phyloP scores from a whole-genome alignment of 164 flowering plant genomes.

The Nymphaea thermarum region DNA sequence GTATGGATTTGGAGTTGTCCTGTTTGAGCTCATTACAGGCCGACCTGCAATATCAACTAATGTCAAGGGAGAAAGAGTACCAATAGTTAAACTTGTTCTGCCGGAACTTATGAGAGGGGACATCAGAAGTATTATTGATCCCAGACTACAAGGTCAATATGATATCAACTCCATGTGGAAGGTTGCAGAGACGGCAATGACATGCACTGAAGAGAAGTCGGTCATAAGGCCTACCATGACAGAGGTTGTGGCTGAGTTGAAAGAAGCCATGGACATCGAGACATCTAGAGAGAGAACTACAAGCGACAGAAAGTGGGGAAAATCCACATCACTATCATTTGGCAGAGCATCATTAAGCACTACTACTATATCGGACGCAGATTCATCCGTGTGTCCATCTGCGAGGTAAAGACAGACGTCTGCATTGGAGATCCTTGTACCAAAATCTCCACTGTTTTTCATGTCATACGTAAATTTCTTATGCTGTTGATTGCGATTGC shows the following conservation, averaged over 20 bases:
- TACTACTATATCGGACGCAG: too few relatives aligned
- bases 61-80: slow-evolving; percentile 1
- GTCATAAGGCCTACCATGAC: slow-evolving; percentile 29
- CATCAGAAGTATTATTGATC: slow-evolving; percentile 22
- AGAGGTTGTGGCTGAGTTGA: slow-evolving; percentile 18
- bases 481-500: too few relatives aligned
- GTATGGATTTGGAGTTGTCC: slow-evolving; percentile 43
- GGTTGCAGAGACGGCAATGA: slow-evolving; percentile 31
- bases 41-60: slow-evolving; percentile 13
- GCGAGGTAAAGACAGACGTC: too few relatives aligned
- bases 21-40: slow-evolving; percentile 38
- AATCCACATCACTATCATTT: too few relatives aligned
- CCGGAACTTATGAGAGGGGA: slow-evolving; percentile 26
- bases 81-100: slow-evolving; percentile 21
- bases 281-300: background rate
- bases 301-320: too few relatives aligned
- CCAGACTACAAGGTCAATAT: slow-evolving; percentile 18
- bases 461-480: too few relatives aligned
- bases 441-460: too few relatives aligned
- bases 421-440: too few relatives aligned
- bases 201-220: slow-evolving; percentile 18
- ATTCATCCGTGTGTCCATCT: too few relatives aligned
- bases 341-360: too few relatives aligned
- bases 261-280: slow-evolving; percentile 1
- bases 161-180: slow-evolving; percentile 31